Evolutionary conservation across 768 basidiomycete genomes (phyloP).

Genomic region (Macrolepiota albuminosa): DNA sequence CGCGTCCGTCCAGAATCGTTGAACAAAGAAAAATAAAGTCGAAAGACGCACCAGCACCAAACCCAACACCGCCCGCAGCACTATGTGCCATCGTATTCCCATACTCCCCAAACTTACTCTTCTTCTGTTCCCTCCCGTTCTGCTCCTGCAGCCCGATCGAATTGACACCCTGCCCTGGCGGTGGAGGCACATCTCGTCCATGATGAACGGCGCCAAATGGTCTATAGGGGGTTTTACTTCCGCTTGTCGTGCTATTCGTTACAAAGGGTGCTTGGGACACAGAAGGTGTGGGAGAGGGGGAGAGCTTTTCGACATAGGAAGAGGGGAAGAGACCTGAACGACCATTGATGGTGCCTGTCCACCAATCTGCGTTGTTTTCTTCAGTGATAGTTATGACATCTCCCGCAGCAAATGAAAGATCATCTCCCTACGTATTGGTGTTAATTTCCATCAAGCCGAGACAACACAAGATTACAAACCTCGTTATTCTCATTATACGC

Average conservation of each 20-base stretch:
- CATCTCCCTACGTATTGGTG: constrained; percentile 54
- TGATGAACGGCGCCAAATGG: constrained; percentile 43
- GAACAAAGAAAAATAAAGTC: background rate
- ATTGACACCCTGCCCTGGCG: constrained; percentile 30
- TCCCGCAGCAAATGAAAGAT: constrained; percentile 71
- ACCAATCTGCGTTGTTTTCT: constrained; percentile 86
- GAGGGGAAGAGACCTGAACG: constrained; percentile 75
- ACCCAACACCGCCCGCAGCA: constrained; percentile 69
- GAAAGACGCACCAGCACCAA: constrained; percentile 58
- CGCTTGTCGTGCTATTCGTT: background rate
- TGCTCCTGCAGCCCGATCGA: constrained; percentile 42
- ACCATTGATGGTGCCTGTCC: constrained; percentile 65
- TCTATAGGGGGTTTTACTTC: constrained; percentile 28
- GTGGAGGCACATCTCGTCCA: constrained; percentile 33
- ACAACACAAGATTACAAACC: constrained; percentile 28
- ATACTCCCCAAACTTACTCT: constrained; percentile 51
- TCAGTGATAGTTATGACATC: constrained; percentile 76
- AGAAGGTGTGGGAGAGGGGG: constrained; percentile 14
- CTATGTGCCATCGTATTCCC: constrained; percentile 60
- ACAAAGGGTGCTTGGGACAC: constrained; percentile 17
- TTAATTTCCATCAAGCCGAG: background rate
- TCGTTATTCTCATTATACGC: constrained; percentile 56
- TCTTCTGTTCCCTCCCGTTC: constrained; percentile 42
- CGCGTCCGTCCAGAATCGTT: no score
- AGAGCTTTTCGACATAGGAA: constrained; percentile 61